Conservation (phyloP, 208 protist species). For the Balamuthia mandrillaris region DNA sequence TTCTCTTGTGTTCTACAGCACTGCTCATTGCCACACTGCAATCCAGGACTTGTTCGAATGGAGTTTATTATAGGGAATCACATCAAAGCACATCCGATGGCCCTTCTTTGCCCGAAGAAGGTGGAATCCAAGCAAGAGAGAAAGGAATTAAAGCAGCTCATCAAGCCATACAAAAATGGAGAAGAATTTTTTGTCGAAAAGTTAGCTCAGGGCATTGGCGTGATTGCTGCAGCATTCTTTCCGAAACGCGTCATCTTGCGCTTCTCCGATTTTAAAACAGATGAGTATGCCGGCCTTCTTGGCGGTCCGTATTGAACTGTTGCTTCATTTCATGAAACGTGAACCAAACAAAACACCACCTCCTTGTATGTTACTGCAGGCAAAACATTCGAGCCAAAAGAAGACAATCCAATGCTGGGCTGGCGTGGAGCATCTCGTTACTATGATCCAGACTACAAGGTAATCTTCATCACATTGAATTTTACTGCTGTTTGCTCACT, state of each 20-base stretch:
- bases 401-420: constrained; percentile 62
- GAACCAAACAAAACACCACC: neutral
- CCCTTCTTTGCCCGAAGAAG: constrained; percentile 38
- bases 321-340: neutral
- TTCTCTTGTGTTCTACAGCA: too few relatives aligned
- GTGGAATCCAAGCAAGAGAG: neutral
- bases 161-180: neutral
- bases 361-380: neutral
- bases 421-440: constrained; percentile 54
- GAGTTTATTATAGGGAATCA: constrained; percentile 51
- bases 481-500: neutral
- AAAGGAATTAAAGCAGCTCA: constrained; percentile 12
- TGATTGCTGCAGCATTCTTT: constrained; percentile 56
- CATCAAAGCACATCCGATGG: constrained; percentile 39
- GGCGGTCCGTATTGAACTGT: neutral
- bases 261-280: constrained; percentile 63
- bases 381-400: constrained; percentile 51
- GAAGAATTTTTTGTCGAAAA: constrained; percentile 6
- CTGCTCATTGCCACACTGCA: too few relatives aligned
- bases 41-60: neutral
- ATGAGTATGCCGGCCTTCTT: constrained; percentile 46
- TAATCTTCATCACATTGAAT: constrained; percentile 37
- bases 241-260: constrained; percentile 54
- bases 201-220: constrained; percentile 32
- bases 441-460: constrained; percentile 41